These are phyloP conservation scores for Leccinum truebloodii DNA, from an alignment of 768 basidiomycete genomes.

Conservation along the genomic window DNA sequence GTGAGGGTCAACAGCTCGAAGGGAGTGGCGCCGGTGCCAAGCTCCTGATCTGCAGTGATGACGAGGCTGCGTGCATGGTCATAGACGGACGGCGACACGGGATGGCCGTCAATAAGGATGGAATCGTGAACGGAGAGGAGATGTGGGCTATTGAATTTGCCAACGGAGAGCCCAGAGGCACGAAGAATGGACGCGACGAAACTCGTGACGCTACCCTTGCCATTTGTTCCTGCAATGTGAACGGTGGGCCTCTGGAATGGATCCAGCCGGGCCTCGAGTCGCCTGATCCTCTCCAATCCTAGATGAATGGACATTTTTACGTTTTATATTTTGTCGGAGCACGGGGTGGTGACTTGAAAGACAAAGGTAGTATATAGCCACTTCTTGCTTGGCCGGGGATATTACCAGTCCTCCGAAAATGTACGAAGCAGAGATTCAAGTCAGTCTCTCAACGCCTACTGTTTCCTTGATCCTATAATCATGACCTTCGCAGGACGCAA, in stretches of 20 bases:
- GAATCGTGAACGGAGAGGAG: slow-evolving; percentile 76
- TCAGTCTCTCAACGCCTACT: slow-evolving; percentile 2
- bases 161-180: slow-evolving; percentile 58
- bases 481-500: slow-evolving; percentile 13
- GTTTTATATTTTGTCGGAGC: not conserved
- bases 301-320: slow-evolving; percentile 66
- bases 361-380: not conserved
- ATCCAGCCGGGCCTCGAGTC: slow-evolving; percentile 55
- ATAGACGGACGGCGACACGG: slow-evolving; percentile 54
- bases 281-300: slow-evolving; percentile 56
- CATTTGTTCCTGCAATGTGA: slow-evolving; percentile 95
- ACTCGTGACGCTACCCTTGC: slow-evolving; percentile 92
- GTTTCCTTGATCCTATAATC: not conserved
- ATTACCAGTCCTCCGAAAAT: slow-evolving; percentile 9
- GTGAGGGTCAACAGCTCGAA: slow-evolving; percentile 89
- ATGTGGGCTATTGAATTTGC: slow-evolving; percentile 93
- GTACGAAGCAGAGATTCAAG: slow-evolving; percentile 21
- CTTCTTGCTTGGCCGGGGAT: not conserved
- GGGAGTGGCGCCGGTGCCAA: slow-evolving; percentile 53
- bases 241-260: slow-evolving; percentile 76
- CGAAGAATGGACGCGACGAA: slow-evolving; percentile 75
- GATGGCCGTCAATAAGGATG: slow-evolving; percentile 63
- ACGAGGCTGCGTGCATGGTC: slow-evolving; percentile 46
- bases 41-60: slow-evolving; percentile 44
- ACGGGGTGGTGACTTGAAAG: not conserved